A percentile compares a stretch with the other conserved stretches of the same genome.
Conservation (phyloP, 2,329 filamentous ascomycete species). For the Magnaporthiopsis poae region DNA sequence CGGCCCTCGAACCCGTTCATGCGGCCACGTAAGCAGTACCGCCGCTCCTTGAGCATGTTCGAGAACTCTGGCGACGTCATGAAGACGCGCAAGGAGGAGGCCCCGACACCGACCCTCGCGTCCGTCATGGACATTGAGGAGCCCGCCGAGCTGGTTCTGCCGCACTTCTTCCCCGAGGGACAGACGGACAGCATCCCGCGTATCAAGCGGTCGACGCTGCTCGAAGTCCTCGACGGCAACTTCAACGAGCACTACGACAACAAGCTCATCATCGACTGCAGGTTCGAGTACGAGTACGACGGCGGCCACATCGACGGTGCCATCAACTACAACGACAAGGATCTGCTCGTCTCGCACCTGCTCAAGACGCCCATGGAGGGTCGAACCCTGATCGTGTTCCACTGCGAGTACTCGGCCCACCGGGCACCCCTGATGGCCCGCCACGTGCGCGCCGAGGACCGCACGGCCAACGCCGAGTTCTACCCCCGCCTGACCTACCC, state of each 20-base stretch:
- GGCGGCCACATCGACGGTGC: conserved; percentile 90
- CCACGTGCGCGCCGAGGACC: conserved; percentile 81
- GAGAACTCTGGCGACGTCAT: conserved; percentile 82
- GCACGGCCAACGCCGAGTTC: conserved; percentile 69
- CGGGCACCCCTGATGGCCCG: conserved; percentile 94
- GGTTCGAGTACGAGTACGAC: conserved; percentile 97
- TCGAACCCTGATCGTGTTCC: conserved; percentile 77
- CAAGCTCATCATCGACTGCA: conserved; percentile 84
- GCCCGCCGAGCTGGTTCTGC: conserved; percentile 61
- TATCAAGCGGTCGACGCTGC: conserved; percentile 70
- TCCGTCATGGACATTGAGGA: conserved; percentile 80
- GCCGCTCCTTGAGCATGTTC: conserved; percentile 95
- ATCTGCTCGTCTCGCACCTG: conserved; percentile 67
- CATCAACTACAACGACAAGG: conserved; percentile 95
- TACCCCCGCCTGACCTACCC: conserved; percentile 90
- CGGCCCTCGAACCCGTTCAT: conserved; percentile 62
- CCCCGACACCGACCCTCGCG: conserved; percentile 47
- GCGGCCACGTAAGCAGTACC: conserved; percentile 77
- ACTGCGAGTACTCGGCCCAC: conserved; percentile 97
- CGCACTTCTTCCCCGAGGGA: conserved; percentile 73
- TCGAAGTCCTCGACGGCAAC: conserved; percentile 79
- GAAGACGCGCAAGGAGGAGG: conserved; percentile 59
- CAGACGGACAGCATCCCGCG: conserved; percentile 79
- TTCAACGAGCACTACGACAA: conserved; percentile 68
- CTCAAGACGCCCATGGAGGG: conserved; percentile 59